Percentiles rank a stretch among this genome's conserved stretches.
phyloP scores from a whole-genome alignment of 352 stramenopile species.

The Pythium brachiatum region DNA sequence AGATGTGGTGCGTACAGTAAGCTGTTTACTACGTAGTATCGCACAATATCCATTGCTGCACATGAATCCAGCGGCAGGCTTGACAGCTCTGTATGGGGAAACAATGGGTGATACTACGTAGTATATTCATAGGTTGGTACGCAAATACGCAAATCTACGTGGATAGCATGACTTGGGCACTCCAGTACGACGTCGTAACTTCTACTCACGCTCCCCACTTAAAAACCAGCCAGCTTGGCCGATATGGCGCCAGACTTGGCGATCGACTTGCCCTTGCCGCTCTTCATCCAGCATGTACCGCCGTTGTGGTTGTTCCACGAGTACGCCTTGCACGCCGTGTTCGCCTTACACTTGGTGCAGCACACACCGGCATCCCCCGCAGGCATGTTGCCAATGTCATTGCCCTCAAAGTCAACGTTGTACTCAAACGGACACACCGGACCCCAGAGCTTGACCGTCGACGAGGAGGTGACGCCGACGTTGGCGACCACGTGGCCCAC shows the following conservation, averaged over 20 bases:
- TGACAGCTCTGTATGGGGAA: too few relatives aligned
- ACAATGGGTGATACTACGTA: too few relatives aligned
- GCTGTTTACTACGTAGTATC: too few relatives aligned
- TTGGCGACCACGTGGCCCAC: slow-evolving; percentile 9
- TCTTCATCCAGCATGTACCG: slow-evolving; percentile 66
- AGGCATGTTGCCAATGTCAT: slow-evolving; percentile 7
- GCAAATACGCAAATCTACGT: too few relatives aligned
- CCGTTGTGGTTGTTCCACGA: slow-evolving; percentile 46
- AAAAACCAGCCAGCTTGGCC: slow-evolving; percentile 2
- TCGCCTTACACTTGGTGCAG: not conserved
- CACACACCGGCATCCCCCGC: not conserved
- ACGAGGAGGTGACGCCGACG: not conserved
- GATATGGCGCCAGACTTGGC: not conserved
- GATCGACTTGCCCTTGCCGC: slow-evolving; percentile 4
- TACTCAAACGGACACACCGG: not conserved
- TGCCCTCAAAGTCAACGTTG: not conserved
- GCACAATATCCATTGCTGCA: too few relatives aligned
- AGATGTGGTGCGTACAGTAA: too few relatives aligned
- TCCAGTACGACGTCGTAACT: too few relatives aligned
- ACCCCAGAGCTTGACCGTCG: not conserved
- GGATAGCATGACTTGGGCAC: too few relatives aligned
- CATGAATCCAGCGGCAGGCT: too few relatives aligned
- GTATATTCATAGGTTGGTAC: too few relatives aligned
- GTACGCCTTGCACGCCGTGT: slow-evolving; percentile 7
- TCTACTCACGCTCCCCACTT: too few relatives aligned